Evolutionary conservation across 2,329 filamentous ascomycete genomes (phyloP).

Genomic region (Thermoascus crustaceus): DNA sequence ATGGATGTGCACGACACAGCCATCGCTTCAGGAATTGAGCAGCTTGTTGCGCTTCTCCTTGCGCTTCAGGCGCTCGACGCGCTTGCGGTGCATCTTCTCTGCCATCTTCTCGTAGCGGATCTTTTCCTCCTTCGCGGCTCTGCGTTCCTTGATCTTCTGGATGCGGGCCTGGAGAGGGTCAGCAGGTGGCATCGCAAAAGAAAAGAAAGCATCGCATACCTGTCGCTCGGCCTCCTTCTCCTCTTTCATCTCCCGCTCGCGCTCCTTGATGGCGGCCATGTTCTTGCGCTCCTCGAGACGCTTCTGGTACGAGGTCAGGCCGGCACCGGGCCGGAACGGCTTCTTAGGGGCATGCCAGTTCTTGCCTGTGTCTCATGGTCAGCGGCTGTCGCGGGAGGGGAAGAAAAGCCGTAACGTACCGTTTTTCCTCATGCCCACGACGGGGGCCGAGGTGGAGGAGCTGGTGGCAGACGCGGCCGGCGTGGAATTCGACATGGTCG

Average conservation of each 20-base stretch:
- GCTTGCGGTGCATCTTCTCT: constrained; percentile 95
- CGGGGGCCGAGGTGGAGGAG: constrained; percentile 3
- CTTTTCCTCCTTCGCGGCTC: constrained; percentile 84
- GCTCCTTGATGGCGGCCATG: constrained; percentile 72
- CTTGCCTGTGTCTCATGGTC: constrained; percentile 57
- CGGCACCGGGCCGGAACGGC: constrained; percentile 73
- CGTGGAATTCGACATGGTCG: too few species aligned
- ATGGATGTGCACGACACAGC: constrained; percentile 3
- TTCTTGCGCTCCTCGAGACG: constrained; percentile 62
- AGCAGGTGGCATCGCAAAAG: constrained; percentile 2
- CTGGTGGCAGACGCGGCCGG: constrained; percentile 1
- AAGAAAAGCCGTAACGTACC: too few species aligned
- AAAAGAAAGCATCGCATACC: constrained; percentile 40
- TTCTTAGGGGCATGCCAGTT: constrained; percentile 83
- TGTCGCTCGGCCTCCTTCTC: constrained; percentile 87
- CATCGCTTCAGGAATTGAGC: constrained; percentile 31
- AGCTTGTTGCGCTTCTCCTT: constrained; percentile 79
- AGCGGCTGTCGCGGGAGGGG: too few species aligned
- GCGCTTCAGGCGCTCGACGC: constrained; percentile 84
- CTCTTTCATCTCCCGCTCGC: constrained; percentile 90
- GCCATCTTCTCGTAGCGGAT: constrained; percentile 89
- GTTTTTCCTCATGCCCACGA: constrained; percentile 71
- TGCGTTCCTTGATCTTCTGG: constrained; percentile 73
- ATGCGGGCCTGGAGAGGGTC: constrained; percentile 55
- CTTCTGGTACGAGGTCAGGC: constrained; percentile 70